phyloP scores from a whole-genome alignment of 2,329 filamentous ascomycete species.

The Xylaria sp. region DNA sequence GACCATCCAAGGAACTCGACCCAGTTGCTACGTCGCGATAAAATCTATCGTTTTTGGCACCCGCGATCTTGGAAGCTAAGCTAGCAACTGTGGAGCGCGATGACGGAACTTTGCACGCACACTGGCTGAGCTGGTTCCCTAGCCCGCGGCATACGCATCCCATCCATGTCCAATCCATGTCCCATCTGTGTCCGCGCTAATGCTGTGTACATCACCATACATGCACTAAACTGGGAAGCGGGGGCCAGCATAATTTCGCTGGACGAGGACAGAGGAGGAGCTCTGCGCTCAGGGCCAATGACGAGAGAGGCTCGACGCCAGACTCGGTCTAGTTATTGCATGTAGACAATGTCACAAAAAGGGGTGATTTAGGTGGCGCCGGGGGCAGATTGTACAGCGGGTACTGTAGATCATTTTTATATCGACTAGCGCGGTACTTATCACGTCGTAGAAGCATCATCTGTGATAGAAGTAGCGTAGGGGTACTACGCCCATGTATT shows the following conservation, averaged over 20 bases:
- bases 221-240: constrained; percentile 7
- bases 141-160: constrained; percentile 4
- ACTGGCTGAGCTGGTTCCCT: constrained; percentile 22
- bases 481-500: neutral
- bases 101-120: constrained; percentile 40
- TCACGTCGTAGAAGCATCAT: neutral
- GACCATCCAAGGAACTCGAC: constrained; percentile 21
- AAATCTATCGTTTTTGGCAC: constrained; percentile 33
- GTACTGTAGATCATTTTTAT: constrained; percentile 3
- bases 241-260: constrained; percentile 17
- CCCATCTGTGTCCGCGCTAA: neutral
- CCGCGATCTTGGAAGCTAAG: constrained; percentile 30
- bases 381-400: neutral
- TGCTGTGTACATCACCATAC: constrained; percentile 2
- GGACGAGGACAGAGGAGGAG: neutral
- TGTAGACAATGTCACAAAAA: neutral
- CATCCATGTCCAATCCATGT: neutral
- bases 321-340: constrained; percentile 1
- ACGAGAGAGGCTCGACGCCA: neutral
- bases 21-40: constrained; percentile 21
- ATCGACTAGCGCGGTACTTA: neutral
- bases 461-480: neutral
- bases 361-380: constrained; percentile 7
- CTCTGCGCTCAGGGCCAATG: constrained; percentile 17
- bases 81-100: constrained; percentile 30